Evolutionary conservation across 768 basidiomycete species (phyloP), one percentile per base, ranked within the genome.

Genomic region (Psilocybe tampanensis): DNA sequence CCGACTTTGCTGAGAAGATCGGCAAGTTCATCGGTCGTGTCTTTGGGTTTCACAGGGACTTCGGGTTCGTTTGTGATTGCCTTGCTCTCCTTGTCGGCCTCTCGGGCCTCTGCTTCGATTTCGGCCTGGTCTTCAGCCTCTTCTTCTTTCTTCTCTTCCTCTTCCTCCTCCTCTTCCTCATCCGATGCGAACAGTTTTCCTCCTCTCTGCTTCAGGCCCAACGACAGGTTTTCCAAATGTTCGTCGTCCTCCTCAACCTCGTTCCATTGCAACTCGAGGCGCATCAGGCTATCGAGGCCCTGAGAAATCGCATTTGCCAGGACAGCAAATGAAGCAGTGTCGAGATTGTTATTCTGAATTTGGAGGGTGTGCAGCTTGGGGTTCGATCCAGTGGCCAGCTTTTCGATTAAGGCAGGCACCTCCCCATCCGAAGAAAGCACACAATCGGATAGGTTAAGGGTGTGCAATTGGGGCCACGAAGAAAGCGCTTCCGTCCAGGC

Each of bases 391-490:
- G 72, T 71, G 1, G 79, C 78, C 44, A 98, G 78, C 8, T 79
- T 79, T 36, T 77, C 77, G 44, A 92, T 70, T 52, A 92, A 76
- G 1, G 78, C 72, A 0, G 90, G 88, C 2, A 94, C 78, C 55
- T 91, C 90, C 29, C 94, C 94, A n/a, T 86, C 85, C 3, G 84
- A 79, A 3, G 90, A 87, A 19, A 99, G 80, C 36, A 95, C 84
- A 65, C 95, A 97, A 72, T 98, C 96, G 8, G 93, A 94, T 36
- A 99, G 76, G 71, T 98, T 92, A 62, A 98, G 86, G n/a, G 81
- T 82, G 41, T 80, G 78, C 18, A 99, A 79, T 2, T 78, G 67
- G 0, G 89, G 81, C 89, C 97, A 91, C 3, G 81, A 79, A 0
- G 78, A 71, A 17, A 99, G 70, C 0, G 87, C 81, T 39, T 79